Base-by-base conservation (phyloP, 495 filamentous ascomycete species). In the Durotheca rogersii region DNA sequence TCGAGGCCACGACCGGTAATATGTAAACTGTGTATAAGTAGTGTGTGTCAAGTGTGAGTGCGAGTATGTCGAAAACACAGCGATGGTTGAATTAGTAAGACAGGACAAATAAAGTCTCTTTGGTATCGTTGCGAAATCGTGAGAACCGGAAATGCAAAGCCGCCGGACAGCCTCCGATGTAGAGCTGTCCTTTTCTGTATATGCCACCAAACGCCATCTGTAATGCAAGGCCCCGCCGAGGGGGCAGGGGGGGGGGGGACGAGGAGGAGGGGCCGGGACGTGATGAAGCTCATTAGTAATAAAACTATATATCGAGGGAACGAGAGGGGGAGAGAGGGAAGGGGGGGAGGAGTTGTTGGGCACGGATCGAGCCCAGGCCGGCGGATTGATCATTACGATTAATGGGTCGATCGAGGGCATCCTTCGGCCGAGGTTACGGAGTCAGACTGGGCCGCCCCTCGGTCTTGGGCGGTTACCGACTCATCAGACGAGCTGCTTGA, bases 41-140 rank as follows among this genome's bases (percentile, higher is more conserved):
- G n/a, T n/a, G n/a, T n/a, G n/a, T n/a, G n/a, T n/a, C n/a, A n/a
- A n/a, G n/a, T n/a, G n/a, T n/a, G n/a, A n/a, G n/a, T n/a, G n/a
- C n/a, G n/a, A n/a, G n/a, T n/a, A n/a, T n/a, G n/a, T n/a, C n/a
- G n/a, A n/a, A 48, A 58, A 37, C 52, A 37, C 52, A 56, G 56
- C 51, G 53, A 56, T 47, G 50, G 23, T 27, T 65, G 56, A 43
- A 56, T 54, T 45, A 60, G 32, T 56, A 68, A 62, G 51, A 64
- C 52, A 30, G 58, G 50, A 52, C 51, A 58, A 45, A 46, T 44
- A 48, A 53, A 65, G 54, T 56, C 47, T 64, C n/a, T 53, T 60
- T 69, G 44, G 67, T 66, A 60, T 70, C 64, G 43, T 63, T 53
- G 54, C 60, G 64, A 46, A 57, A 64, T 64, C 47, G 47, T 53